Conservation (phyloP, 2,329 filamentous ascomycete genomes). For the Ascochyta rabiei region DNA sequence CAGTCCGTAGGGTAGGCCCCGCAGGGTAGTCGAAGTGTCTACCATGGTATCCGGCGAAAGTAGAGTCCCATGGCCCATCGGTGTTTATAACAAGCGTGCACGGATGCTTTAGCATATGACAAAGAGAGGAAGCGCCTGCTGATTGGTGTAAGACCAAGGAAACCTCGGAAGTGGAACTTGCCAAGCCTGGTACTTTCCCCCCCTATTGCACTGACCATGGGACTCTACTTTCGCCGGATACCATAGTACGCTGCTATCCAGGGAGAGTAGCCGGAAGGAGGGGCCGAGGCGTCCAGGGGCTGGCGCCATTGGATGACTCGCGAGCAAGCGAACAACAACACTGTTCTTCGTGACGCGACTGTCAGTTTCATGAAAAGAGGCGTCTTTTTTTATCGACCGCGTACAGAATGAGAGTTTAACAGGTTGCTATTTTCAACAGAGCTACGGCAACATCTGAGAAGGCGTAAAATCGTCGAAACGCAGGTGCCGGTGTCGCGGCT, state of each 20-base stretch:
- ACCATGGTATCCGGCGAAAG: slow-evolving; percentile 8
- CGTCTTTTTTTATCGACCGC: slow-evolving; percentile 22
- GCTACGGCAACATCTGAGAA: not conserved
- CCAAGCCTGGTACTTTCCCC: too few species aligned
- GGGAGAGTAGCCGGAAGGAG: slow-evolving; percentile 32
- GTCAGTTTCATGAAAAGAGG: slow-evolving; percentile 21
- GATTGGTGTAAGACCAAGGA: too few species aligned
- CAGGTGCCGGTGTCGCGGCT: not conserved
- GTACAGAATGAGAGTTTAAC: slow-evolving; percentile 1
- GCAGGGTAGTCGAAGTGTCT: slow-evolving; percentile 40
- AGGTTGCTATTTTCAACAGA: slow-evolving; percentile 13
- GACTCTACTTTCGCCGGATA: too few species aligned
- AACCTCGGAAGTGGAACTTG: too few species aligned
- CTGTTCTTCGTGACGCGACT: slow-evolving; percentile 22
- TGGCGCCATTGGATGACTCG: slow-evolving; percentile 23
- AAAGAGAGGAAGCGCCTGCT: too few species aligned
- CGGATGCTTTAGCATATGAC: too few species aligned
- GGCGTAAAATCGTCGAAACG: not conserved
- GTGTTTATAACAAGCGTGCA: too few species aligned
- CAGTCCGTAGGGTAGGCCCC: slow-evolving; percentile 32
- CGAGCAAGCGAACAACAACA: slow-evolving; percentile 24
- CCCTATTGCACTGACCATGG: too few species aligned
- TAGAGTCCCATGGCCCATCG: too few species aligned
- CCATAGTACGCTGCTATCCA: too few species aligned
- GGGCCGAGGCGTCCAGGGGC: slow-evolving; percentile 34